Conservation (phyloP, 2,329 filamentous ascomycete species). For the Neonectria ditissima region DNA sequence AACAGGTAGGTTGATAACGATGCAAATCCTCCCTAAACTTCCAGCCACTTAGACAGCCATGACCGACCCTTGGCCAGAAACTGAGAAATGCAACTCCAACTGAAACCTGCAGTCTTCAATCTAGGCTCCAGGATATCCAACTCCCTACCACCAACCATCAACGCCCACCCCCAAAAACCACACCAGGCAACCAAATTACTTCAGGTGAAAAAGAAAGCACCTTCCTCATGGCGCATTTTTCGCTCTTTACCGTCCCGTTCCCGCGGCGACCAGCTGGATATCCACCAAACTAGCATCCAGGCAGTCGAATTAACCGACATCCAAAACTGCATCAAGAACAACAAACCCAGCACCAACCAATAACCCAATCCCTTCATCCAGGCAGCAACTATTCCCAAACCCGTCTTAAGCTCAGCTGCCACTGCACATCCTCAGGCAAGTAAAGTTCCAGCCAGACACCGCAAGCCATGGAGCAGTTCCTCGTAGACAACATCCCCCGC, state of each 20-base stretch:
- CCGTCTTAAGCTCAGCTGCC: not conserved
- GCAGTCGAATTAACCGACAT: conserved; percentile 3
- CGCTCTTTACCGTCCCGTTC: not conserved
- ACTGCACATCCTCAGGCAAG: not conserved
- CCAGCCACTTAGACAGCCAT: too few relatives aligned
- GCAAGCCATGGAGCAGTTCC: conserved; percentile 48
- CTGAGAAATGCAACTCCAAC: not conserved
- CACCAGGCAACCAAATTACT: not conserved
- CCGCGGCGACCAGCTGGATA: not conserved
- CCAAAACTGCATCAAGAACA: not conserved
- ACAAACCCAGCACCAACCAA: too few relatives aligned
- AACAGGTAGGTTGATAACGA: too few relatives aligned
- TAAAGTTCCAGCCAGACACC: not conserved
- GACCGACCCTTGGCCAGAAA: too few relatives aligned
- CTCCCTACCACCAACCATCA: too few relatives aligned
- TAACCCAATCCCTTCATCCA: not conserved
- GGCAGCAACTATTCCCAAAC: conserved; percentile 1
- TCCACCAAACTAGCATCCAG: not conserved
- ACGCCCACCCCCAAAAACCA: not conserved
- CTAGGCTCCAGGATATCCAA: not conserved
- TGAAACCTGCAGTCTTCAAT: not conserved
- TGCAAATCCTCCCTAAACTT: too few relatives aligned
- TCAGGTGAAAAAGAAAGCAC: not conserved
- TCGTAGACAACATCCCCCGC: conserved; percentile 46
- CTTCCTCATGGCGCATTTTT: not conserved